These are phyloP conservation scores for Rhytidiadelphus loreus DNA, from an alignment of 225 moss, liverwort and hornwort genomes.

Conservation along the genomic window DNA sequence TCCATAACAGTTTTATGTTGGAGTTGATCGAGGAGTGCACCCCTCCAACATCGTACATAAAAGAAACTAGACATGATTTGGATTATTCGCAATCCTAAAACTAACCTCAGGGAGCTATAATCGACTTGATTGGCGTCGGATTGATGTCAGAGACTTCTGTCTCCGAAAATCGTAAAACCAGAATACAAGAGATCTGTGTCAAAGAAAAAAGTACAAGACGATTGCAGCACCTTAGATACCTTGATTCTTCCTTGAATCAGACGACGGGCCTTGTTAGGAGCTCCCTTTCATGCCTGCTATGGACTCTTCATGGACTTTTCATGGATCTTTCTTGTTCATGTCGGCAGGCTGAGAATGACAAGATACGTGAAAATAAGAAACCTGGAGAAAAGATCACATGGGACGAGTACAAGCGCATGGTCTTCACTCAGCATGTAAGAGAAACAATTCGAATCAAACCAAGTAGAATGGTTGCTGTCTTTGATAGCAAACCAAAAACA, in stretches of 20 bases:
- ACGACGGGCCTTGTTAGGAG: background rate
- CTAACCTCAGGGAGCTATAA: background rate
- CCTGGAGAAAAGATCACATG: slow-evolving; percentile 15
- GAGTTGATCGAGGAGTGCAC: too few relatives aligned
- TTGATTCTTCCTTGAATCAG: background rate
- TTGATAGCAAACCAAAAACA: background rate
- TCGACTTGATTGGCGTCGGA: background rate
- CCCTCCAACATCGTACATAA: background rate
- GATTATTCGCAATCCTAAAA: background rate
- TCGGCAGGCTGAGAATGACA: slow-evolving; percentile 21
- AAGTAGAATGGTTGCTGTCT: background rate
- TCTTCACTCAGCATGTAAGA: slow-evolving; percentile 28
- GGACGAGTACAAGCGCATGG: slow-evolving; percentile 35
- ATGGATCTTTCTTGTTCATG: background rate
- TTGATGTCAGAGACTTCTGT: background rate
- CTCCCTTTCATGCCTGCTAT: background rate
- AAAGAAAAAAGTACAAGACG: background rate
- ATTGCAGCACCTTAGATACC: background rate
- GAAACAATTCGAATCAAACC: background rate
- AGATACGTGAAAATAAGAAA: slow-evolving; percentile 6
- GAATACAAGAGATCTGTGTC: background rate
- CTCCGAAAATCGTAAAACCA: background rate
- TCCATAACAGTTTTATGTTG: background rate
- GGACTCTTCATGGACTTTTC: background rate
- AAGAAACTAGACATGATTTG: background rate